Percentiles rank a stretch among this genome's conserved stretches.
phyloP scores from a whole-genome alignment of 768 basidiomycete genomes.

The Trametes cingulata region DNA sequence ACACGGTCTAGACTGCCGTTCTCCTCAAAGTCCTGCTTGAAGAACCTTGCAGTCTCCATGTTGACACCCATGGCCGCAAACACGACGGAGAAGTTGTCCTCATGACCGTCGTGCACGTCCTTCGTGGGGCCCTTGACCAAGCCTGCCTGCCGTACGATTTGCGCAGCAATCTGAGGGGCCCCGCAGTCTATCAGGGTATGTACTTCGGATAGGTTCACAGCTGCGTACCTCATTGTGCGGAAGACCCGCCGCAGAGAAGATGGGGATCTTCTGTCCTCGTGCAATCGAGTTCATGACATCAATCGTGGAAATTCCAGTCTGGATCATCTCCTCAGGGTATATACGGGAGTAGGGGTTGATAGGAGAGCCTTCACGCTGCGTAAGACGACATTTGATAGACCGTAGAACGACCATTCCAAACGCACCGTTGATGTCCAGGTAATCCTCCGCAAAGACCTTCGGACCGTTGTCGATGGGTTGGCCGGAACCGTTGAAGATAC shows the following conservation, averaged over 20 bases:
- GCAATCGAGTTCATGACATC: conserved; percentile 99
- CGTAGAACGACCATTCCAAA: conserved; percentile 10
- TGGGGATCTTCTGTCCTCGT: conserved; percentile 99
- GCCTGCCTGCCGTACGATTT: conserved; percentile 99
- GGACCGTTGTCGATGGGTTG: conserved; percentile 98
- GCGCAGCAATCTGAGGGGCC: conserved; percentile 84
- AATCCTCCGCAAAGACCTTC: conserved; percentile 99
- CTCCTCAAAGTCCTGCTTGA: conserved; percentile 99
- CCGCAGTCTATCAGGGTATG: conserved; percentile 9
- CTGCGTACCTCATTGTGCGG: conserved; percentile 92
- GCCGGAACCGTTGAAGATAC: conserved; percentile 98
- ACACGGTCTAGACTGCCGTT: conserved; percentile 97
- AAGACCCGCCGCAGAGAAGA: conserved; percentile 98
- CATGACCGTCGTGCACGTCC: conserved; percentile 97
- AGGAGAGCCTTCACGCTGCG: conserved; percentile 71
- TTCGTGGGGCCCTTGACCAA: conserved; percentile 96
- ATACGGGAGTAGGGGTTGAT: conserved; percentile 98
- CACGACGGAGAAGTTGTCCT: conserved; percentile 99
- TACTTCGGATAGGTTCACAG: conserved; percentile 3
- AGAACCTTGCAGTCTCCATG: conserved; percentile 99
- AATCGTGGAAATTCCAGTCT: conserved; percentile 99
- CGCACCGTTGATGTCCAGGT: conserved; percentile 97
- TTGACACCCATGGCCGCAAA: conserved; percentile 99
- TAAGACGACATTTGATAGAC: conserved; percentile 15
- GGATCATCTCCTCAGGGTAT: conserved; percentile 99